Conservation (phyloP, 2,329 filamentous ascomycete species). For the Amauroascus niger region DNA sequence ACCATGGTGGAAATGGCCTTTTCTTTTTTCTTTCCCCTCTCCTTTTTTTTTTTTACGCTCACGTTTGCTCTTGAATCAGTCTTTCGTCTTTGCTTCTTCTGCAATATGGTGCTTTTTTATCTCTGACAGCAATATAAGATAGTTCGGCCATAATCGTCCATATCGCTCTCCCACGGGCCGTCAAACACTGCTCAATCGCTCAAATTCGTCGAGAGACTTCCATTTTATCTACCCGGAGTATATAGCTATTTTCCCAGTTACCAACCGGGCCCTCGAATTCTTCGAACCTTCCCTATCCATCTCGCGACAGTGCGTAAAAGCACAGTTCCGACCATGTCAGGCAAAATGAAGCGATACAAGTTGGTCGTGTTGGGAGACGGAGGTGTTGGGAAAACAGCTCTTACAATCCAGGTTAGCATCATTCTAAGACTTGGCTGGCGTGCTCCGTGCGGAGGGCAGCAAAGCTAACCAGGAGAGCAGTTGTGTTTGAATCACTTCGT, state of each 20-base stretch:
- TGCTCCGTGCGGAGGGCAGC: not conserved
- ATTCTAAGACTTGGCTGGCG: conserved; percentile 4
- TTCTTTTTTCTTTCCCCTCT: not conserved
- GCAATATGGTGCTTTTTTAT: not conserved
- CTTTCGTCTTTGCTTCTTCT: not conserved
- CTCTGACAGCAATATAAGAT: no score
- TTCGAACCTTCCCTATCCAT: not conserved
- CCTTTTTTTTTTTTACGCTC: not conserved
- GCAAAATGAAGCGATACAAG: conserved; percentile 88
- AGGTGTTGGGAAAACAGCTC: conserved; percentile 85
- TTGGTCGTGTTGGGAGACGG: conserved; percentile 90
- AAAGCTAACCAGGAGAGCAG: conserved; percentile 38
- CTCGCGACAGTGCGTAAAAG: not conserved
- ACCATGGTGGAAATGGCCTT: not conserved
- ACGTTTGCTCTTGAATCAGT: no score
- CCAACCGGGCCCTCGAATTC: not conserved
- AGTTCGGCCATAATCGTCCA: no score
- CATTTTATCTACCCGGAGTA: not conserved
- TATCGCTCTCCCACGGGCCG: no score
- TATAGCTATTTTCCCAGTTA: not conserved
- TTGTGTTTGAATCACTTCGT: conserved; percentile 97
- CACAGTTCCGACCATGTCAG: conserved; percentile 54
- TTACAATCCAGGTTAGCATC: conserved; percentile 65
- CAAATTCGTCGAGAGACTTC: not conserved
- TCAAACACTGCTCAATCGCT: not conserved